These are phyloP conservation scores for Hydnomerulius pinastri DNA, from an alignment of 768 basidiomycete genomes.

Conservation along the genomic window DNA sequence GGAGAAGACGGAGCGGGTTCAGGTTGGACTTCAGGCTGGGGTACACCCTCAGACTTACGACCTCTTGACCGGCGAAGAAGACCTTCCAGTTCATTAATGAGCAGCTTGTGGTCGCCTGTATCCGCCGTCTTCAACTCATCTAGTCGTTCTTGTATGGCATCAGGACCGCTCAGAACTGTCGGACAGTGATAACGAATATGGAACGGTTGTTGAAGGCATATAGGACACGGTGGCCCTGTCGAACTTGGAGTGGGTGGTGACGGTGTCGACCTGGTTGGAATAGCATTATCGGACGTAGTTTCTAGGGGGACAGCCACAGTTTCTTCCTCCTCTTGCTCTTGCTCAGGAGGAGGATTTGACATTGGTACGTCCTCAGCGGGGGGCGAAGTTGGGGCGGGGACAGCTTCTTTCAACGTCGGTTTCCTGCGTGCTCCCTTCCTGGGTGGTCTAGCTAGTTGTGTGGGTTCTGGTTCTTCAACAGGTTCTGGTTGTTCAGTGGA, in stretches of 20 bases:
- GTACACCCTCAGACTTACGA: slow-evolving; percentile 10
- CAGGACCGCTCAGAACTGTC: slow-evolving; percentile 43
- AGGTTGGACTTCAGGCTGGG: slow-evolving; percentile 11
- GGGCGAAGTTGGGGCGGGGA: slow-evolving; percentile 1
- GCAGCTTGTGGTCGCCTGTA: slow-evolving; percentile 17
- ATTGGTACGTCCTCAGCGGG: not conserved
- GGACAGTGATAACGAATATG: slow-evolving; percentile 56
- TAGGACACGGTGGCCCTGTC: slow-evolving; percentile 36
- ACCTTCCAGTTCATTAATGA: slow-evolving; percentile 45
- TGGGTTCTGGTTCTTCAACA: no score
- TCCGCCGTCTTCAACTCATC: slow-evolving; percentile 38
- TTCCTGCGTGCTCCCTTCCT: slow-evolving; percentile 10
- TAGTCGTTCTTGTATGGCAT: slow-evolving; percentile 47
- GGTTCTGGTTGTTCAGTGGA: slow-evolving; percentile 3
- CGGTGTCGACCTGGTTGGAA: not conserved
- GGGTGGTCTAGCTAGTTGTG: no score
- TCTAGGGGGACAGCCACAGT: not conserved
- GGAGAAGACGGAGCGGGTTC: slow-evolving; percentile 6
- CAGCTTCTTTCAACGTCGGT: slow-evolving; percentile 1
- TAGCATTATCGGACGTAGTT: not conserved
- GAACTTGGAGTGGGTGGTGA: not conserved
- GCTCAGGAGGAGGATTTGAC: not conserved
- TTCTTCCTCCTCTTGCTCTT: no score
- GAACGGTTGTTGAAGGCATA: slow-evolving; percentile 45
- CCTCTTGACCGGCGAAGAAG: slow-evolving; percentile 33